phyloP scores from a whole-genome alignment of 2,329 filamentous ascomycete genomes.

The Colletotrichum higginsianum region DNA sequence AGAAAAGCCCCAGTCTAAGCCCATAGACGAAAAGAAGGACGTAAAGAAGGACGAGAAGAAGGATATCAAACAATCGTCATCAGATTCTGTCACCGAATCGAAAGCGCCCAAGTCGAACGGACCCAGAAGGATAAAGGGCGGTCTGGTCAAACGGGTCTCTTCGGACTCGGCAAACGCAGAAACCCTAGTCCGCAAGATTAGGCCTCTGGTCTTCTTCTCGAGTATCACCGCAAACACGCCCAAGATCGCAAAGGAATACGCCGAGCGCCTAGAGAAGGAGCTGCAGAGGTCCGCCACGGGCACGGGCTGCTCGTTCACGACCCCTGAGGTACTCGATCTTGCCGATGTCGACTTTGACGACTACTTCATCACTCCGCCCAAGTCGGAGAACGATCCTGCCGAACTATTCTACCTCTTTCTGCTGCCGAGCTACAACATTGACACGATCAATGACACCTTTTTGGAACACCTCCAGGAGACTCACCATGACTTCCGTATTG shows the following conservation, averaged over 20 bases:
- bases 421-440: constrained; percentile 94
- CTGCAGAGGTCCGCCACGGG: constrained; percentile 64
- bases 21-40: constrained; percentile 39
- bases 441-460: constrained; percentile 90
- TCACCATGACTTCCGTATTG: constrained; percentile 96
- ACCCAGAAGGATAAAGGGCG: constrained; percentile 66
- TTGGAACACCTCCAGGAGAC: constrained; percentile 91
- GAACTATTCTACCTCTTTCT: constrained; percentile 88
- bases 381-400: constrained; percentile 63
- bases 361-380: constrained; percentile 86
- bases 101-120: constrained; percentile 55
- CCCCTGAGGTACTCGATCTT: constrained; percentile 81
- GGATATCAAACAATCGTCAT: constrained; percentile 33
- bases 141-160: constrained; percentile 46
- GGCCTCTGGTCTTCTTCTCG: constrained; percentile 89
- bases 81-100: constrained; percentile 45
- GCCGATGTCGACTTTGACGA: constrained; percentile 93
- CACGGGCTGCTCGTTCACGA: constrained; percentile 58
- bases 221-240: constrained; percentile 90
- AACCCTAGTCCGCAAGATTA: constrained; percentile 65
- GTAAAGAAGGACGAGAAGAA: neutral
- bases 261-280: constrained; percentile 66
- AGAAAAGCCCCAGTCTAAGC: constrained; percentile 32
- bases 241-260: constrained; percentile 76
- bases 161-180: constrained; percentile 45